Conservation (phyloP, 345 rosid genomes). For the Pugionium cornutum region DNA sequence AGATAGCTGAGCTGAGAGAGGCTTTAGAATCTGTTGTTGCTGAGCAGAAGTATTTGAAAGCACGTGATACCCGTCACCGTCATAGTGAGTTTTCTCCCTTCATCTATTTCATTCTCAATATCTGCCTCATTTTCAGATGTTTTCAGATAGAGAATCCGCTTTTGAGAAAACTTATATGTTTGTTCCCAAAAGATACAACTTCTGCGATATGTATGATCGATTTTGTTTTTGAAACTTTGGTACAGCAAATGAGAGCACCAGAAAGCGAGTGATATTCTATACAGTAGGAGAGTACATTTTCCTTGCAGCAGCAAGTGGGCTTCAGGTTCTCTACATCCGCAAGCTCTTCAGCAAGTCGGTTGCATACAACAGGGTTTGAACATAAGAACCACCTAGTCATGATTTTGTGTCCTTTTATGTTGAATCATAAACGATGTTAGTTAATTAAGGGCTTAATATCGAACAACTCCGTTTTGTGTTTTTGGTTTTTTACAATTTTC, state of each 20-base stretch:
- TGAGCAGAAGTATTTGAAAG: slow-evolving; percentile 93
- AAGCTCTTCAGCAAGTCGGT: slow-evolving; percentile 95
- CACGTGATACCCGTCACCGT: slow-evolving; percentile 91
- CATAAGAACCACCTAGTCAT: neutral
- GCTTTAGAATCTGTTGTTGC: slow-evolving; percentile 87
- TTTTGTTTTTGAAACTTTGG: neutral
- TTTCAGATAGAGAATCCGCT: too few species aligned
- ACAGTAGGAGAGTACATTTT: slow-evolving; percentile 75
- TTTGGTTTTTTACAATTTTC: slow-evolving; percentile 21
- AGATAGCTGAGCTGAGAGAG: slow-evolving; percentile 94
- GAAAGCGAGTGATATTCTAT: slow-evolving; percentile 79
- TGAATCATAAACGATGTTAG: slow-evolving; percentile 19
- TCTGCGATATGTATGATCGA: neutral
- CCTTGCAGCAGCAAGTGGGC: slow-evolving; percentile 65
- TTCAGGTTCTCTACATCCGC: slow-evolving; percentile 82
- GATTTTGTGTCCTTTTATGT: neutral
- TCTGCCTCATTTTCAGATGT: too few species aligned
- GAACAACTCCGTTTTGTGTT: slow-evolving; percentile 9
- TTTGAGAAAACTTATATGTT: too few species aligned
- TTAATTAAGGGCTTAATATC: slow-evolving; percentile 20
- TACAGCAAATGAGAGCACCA: slow-evolving; percentile 96
- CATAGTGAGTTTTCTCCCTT: slow-evolving; percentile 59
- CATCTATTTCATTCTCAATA: neutral
- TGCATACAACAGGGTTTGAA: slow-evolving; percentile 84
- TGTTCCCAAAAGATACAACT: neutral